Conservation (phyloP, 1,139 yeast genomes). For the Candida tetrigidarum region DNA sequence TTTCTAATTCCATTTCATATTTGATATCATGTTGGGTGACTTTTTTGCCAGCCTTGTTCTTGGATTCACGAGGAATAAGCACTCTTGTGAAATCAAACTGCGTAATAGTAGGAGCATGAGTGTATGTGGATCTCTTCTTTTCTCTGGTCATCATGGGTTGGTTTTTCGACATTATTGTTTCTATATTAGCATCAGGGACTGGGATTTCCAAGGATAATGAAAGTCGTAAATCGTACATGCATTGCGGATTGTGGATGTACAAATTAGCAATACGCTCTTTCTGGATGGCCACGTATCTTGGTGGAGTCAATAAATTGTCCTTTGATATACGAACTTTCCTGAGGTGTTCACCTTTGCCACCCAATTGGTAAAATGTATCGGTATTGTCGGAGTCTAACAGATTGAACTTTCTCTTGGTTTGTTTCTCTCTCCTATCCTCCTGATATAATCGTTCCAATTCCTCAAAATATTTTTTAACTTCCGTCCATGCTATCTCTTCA, state of each 20-base stretch:
- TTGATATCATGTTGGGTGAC: conserved; percentile 45
- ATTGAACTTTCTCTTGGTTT: conserved; percentile 43
- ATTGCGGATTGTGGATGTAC: conserved; percentile 74
- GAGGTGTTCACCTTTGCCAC: conserved; percentile 55
- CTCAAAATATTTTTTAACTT: conserved; percentile 58
- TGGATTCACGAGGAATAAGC: conserved; percentile 48
- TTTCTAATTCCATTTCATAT: conserved; percentile 73
- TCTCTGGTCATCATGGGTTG: conserved; percentile 58
- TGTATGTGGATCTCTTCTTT: conserved; percentile 65
- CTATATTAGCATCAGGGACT: conserved; percentile 56
- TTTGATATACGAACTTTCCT: conserved; percentile 65
- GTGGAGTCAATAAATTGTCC: conserved; percentile 61
- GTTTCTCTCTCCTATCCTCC: conserved; percentile 30
- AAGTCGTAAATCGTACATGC: conserved; percentile 75
- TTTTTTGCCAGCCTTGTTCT: conserved; percentile 44
- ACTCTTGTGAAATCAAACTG: conserved; percentile 74
- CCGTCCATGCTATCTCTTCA: conserved; percentile 67
- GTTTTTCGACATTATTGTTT: conserved; percentile 37
- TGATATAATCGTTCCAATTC: conserved; percentile 55
- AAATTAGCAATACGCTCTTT: conserved; percentile 75
- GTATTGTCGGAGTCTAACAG: conserved; percentile 46
- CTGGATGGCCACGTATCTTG: conserved; percentile 69
- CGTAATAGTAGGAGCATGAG: conserved; percentile 71
- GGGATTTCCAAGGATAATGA: conserved; percentile 82
- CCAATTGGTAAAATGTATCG: conserved; percentile 42